Percentiles rank a stretch among this genome's conserved stretches.
phyloP scores from a whole-genome alignment of 305 asterid genomes.

The Solanum hybrid region DNA sequence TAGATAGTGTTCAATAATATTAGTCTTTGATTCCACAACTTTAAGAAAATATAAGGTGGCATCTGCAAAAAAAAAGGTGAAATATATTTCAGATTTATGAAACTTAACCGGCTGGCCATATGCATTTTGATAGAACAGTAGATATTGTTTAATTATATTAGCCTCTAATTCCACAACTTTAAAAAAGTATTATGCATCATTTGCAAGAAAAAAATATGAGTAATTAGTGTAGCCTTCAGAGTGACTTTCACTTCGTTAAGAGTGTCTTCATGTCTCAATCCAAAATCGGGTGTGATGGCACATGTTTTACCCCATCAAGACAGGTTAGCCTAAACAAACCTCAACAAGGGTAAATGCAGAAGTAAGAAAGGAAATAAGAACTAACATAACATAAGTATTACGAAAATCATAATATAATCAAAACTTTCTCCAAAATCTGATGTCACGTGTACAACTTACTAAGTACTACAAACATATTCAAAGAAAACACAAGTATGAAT shows the following conservation, averaged over 20 bases:
- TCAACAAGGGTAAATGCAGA: no score
- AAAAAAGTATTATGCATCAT: background rate
- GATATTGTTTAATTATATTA: background rate
- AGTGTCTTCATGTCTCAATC: background rate
- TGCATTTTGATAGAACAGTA: background rate
- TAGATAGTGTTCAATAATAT: background rate
- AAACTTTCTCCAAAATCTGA: no score
- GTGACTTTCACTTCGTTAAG: background rate
- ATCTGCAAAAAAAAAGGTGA: background rate
- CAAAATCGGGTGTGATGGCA: no score
- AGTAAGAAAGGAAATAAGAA: no score
- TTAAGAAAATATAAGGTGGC: background rate
- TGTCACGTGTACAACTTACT: no score
- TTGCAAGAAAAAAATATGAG: background rate
- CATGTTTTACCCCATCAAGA: no score
- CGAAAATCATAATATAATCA: no score
- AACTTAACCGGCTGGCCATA: background rate
- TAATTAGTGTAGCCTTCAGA: background rate
- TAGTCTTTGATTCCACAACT: background rate
- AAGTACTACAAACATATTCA: no score
- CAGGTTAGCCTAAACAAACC: no score
- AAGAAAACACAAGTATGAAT: no score
- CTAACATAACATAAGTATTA: no score
- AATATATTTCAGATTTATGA: no score
- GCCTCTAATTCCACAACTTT: background rate